Conservation (phyloP, 2,329 filamentous ascomycete species). For the Zymoseptoria crescenta region DNA sequence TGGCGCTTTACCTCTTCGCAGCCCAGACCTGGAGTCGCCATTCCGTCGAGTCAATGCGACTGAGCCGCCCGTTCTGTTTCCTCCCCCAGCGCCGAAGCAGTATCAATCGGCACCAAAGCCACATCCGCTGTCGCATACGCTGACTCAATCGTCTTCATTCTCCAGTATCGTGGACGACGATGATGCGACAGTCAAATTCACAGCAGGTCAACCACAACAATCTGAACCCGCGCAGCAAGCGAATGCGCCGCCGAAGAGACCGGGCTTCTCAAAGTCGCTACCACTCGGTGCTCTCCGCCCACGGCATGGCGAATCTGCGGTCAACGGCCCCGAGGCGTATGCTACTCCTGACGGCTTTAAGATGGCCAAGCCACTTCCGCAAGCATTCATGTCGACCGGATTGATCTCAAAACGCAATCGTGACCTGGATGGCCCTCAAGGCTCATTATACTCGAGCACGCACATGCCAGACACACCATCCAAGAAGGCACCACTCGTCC, state of each 20-base stretch:
- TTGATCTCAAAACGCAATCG: conserved; percentile 92
- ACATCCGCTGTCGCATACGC: conserved; percentile 77
- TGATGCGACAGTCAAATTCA: not conserved
- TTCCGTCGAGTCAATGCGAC: conserved; percentile 50
- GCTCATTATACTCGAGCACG: conserved; percentile 47
- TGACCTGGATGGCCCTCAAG: conserved; percentile 56
- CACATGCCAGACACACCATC: conserved; percentile 91
- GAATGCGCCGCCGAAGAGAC: conserved; percentile 45
- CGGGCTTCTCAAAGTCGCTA: conserved; percentile 66
- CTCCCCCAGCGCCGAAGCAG: conserved; percentile 24
- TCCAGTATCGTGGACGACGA: conserved; percentile 54
- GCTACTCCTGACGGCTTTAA: conserved; percentile 73
- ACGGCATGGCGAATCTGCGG: conserved; percentile 36
- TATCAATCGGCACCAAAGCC: conserved; percentile 41
- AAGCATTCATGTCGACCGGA: conserved; percentile 89
- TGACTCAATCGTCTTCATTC: conserved; percentile 79
- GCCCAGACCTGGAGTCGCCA: conserved; percentile 59
- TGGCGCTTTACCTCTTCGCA: conserved; percentile 60
- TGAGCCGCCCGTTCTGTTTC: conserved; percentile 48
- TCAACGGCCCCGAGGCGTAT: conserved; percentile 42
- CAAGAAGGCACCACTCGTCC: conserved; percentile 76
- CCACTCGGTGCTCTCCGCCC: conserved; percentile 58
- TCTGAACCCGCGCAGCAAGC: conserved; percentile 2
- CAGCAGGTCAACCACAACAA: not conserved
- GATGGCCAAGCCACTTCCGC: conserved; percentile 64